Percentiles rank a stretch among this genome's conserved stretches.
Conservation (phyloP, 495 filamentous ascomycete species). For the Bacidia gigantensis region DNA sequence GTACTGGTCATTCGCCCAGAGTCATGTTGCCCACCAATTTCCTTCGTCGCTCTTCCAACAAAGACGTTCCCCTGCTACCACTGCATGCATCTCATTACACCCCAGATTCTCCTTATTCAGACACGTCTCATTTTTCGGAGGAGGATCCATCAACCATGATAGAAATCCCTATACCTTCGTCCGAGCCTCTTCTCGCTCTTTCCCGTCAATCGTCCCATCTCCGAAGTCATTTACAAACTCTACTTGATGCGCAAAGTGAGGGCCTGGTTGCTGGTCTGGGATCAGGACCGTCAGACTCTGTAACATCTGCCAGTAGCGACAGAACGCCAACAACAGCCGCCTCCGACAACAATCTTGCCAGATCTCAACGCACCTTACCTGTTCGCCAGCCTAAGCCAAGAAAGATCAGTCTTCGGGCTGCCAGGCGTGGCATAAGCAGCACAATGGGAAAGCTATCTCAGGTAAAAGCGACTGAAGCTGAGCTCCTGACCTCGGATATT, state of each 20-base stretch:
- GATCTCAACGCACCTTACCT: conserved; percentile 29
- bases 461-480: conserved; percentile 58
- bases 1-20: too few relatives aligned
- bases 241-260: conserved; percentile 76
- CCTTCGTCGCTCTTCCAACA: conserved; percentile 3
- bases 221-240: conserved; percentile 59
- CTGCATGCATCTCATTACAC: conserved; percentile 3
- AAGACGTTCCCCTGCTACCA: conserved; percentile 12
- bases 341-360: conserved; percentile 17
- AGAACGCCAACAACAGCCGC: conserved; percentile 30
- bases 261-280: conserved; percentile 47
- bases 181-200: conserved; percentile 31
- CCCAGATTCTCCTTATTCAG: not conserved
- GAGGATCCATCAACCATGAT: not conserved
- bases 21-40: conserved; percentile 11
- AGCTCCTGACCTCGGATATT: conserved; percentile 43
- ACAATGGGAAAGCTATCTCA: conserved; percentile 59
- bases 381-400: conserved; percentile 45
- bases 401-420: conserved; percentile 48
- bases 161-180: conserved; percentile 21
- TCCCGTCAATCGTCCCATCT: conserved; percentile 40
- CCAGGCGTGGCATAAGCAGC: conserved; percentile 54
- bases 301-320: conserved; percentile 34
- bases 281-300: conserved; percentile 23
- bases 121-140: conserved; percentile 3